phyloP scores from a whole-genome alignment of 2,329 filamentous ascomycete species.

The Rhinocladiella similis region DNA sequence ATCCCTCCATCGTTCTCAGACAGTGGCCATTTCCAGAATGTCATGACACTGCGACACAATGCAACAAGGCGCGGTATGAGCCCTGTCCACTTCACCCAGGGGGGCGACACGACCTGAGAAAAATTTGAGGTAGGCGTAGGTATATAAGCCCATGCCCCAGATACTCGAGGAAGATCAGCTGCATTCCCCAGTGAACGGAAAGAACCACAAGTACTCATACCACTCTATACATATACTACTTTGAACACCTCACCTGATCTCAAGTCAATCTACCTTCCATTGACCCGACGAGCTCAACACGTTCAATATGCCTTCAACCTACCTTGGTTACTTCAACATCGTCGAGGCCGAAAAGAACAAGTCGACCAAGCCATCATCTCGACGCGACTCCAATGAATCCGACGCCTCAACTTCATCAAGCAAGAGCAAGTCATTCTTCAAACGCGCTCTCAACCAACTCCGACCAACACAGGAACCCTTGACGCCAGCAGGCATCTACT shows the following conservation, averaged over 20 bases:
- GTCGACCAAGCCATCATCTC: slow-evolving; percentile 12
- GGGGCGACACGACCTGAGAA: neutral
- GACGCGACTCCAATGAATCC: slow-evolving; percentile 17
- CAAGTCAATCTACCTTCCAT: too few species aligned
- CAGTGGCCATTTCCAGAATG: slow-evolving; percentile 2
- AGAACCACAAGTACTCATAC: slow-evolving; percentile 5
- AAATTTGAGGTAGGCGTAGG: slow-evolving; percentile 9
- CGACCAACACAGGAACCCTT: slow-evolving; percentile 19
- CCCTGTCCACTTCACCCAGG: slow-evolving; percentile 3
- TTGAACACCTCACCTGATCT: too few species aligned
- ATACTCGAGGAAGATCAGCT: neutral
- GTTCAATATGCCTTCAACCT: slow-evolving; percentile 24
- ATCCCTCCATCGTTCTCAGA: slow-evolving; percentile 5
- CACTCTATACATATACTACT: neutral
- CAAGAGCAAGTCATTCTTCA: slow-evolving; percentile 21
- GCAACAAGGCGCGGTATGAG: slow-evolving; percentile 16
- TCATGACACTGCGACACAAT: slow-evolving; percentile 2
- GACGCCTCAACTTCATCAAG: slow-evolving; percentile 9
- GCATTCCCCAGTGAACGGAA: slow-evolving; percentile 6
- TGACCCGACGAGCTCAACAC: neutral
- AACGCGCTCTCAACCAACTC: slow-evolving; percentile 23
- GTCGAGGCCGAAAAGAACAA: slow-evolving; percentile 15
- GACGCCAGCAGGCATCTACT: slow-evolving; percentile 23
- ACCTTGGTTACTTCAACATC: slow-evolving; percentile 27
- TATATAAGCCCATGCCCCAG: slow-evolving; percentile 20